Evolutionary conservation across 345 rosid species (phyloP), one percentile per base, ranked within the genome.

Genomic region (Gossypium australe): DNA sequence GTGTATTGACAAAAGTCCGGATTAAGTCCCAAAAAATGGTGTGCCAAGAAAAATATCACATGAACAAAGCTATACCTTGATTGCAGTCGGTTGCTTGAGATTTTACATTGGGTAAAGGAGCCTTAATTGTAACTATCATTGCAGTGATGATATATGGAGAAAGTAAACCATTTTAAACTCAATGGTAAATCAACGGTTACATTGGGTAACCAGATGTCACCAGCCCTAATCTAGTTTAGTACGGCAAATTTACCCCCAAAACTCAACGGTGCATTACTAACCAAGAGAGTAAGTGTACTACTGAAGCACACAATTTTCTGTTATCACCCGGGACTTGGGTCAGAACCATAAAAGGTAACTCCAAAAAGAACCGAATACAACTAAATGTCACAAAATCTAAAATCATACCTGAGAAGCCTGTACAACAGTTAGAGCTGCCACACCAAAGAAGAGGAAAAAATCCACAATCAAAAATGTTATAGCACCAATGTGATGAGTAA

Each of bases 361-460:
- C 22, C 11, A 24, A 45, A 20, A 38, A 41, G 41, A 43, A 4
- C 44, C 20, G 9, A 20, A 17, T 7, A 27, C 13, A 22, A 72
- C 20, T 27, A 1, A 0, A 56, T 11, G 56, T 8, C 9, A 66
- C 7, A 45, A 62, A 52, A 75, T 52, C 10, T 11, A 1, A 20
- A 65, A 64, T 43, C 81, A 53, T 84, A 91, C 98, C 92, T 94
- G 97, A 80, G 97, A 94, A 56, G 89, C 98, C 82, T 94, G 98
- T 18, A 89, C 86, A 79, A 78, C 80, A 11, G 98, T 91, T 81
- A 93, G 84, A 58, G 85, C 85, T 44, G 94, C 94, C 71, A 90
- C 98, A 7, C 94, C 92, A 80, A 90, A 93, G 86, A 93, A 88
- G 64, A 95, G 93, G 87, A 84, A 88, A 79, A 89, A 84, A 67